Conservation (phyloP, 2,329 filamentous ascomycete species). For the Curvularia spicifera region DNA sequence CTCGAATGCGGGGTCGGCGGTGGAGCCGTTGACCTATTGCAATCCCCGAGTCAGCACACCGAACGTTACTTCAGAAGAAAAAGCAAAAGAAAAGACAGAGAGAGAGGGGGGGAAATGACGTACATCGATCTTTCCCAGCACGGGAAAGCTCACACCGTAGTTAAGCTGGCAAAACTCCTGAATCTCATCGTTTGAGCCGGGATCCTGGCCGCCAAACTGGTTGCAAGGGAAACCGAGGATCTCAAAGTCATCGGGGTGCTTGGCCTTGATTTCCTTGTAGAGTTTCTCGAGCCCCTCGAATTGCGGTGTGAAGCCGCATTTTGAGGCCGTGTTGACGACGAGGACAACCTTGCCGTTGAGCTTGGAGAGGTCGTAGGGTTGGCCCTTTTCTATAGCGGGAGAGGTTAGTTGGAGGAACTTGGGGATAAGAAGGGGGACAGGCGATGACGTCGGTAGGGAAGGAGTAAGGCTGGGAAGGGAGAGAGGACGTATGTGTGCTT, state of each 20-base stretch:
- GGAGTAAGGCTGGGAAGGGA: neutral
- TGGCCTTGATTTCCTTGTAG: conserved; percentile 75
- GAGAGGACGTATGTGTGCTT: neutral
- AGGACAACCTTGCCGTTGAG: conserved; percentile 93
- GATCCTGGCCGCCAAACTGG: conserved; percentile 92
- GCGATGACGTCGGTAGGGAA: neutral
- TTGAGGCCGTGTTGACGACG: conserved; percentile 96
- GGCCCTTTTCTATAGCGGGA: conserved; percentile 69
- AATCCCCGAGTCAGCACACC: neutral
- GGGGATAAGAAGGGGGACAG: neutral
- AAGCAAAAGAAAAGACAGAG: conserved; percentile 7
- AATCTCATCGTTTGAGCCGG: conserved; percentile 71
- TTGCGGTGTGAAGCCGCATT: conserved; percentile 98
- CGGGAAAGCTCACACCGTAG: conserved; percentile 91
- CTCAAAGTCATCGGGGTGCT: conserved; percentile 77
- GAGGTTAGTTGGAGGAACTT: conserved; percentile 1
- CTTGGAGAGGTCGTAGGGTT: conserved; percentile 70
- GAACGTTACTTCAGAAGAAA: too few species aligned
- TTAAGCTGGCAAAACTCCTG: conserved; percentile 83
- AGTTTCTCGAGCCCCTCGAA: conserved; percentile 89
- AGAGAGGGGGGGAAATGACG: neutral
- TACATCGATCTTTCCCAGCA: conserved; percentile 90
- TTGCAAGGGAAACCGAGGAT: conserved; percentile 98
- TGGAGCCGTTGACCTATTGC: conserved; percentile 70
- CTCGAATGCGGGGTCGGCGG: conserved; percentile 78